Evolutionary conservation across 345 rosid species (phyloP), one percentile per base, ranked within the genome.

Genomic region (Trapa bicornis): DNA sequence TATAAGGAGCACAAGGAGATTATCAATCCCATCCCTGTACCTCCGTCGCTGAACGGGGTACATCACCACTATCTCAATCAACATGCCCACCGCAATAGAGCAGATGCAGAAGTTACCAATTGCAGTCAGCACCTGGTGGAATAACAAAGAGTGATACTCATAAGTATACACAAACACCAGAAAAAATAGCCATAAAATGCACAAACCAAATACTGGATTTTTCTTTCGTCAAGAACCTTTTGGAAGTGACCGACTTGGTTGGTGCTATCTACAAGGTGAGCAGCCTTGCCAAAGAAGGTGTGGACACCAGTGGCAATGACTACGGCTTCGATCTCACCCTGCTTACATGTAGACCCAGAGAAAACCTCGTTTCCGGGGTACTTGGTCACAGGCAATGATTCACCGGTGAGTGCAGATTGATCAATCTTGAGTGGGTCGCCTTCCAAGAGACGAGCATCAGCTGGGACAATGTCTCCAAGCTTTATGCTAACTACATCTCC

Each of bases 21-120:
- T 92, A 78, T 92, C 89, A 69, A 92, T 92, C 63, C 96, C 96
- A 17, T 87, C 85, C 37, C 96, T 80, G 70, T 92, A 92, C 64
- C 67, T 53, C 73, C 96, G 91, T 1, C 52, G 85, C 74, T 89
- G 96, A 16, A 92, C 84, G 5, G 87, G 91, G 71, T 85, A 89
- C 96, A 92, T 92, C 42, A 92, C 89, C 42, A 87, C 47, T 36
- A 89, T 13, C 79, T 92, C 98, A 5, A 82, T 2, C 12, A 67
- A 0, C 61, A 92, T 87, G 33, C 98, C 96, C 37, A 87, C 47
- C 3, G 87, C 96, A 16, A 92, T 89, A 0, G 93, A 92, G 78
- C 95, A 92, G 58, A 92, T 92, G 67, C 96, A 92, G 85, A 92
- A 92, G 72, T 92, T 92, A 39, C 98, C 98, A 38, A 92, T 89